Evolutionary conservation across 768 basidiomycete genomes (phyloP), one percentile per base, ranked within the genome.

Genomic region (Zangia roseola): DNA sequence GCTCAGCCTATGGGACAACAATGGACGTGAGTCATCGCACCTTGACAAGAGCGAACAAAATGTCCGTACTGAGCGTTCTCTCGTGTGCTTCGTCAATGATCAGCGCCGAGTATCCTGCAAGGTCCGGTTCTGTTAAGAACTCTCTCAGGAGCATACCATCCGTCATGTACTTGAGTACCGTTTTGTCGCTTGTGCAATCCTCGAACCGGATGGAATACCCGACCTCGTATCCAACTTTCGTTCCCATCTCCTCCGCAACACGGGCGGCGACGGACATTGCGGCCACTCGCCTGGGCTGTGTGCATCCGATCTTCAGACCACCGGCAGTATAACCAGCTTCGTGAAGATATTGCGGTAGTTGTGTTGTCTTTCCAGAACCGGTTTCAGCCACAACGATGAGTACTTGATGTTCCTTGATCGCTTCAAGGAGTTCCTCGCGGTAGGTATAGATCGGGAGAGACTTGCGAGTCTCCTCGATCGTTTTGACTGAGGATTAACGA

Each of bases 61-160:
- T 97, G 73, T 99, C 97, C 59, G 97, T 99, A 75, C 90, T 94
- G 44, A 99, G 77, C 26, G 97, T 98, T 61, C 97, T 76, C 70
- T 99, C 97, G 66, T 99, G 97, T 8, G 97, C 97, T 69, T 99
- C 97, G 67, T 99, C 97, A 60, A 99, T 98, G 60, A 99, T 94
- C 60, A 99, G 73, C 25, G 87, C 91, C 40, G 93, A 86, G 66
- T 98, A 99, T 5, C 91, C 91, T 13, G 92, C 95, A 45, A 99
- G 71, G 72, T 94, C 92, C 0, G 97, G 97, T 68, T 99, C 97
- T 10, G 97, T 98, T 62, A 99, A 72, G 70, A 98, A 98, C 69
- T 98, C 94, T 61, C 97, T 81, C 38, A 98, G 73, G 23, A 99
- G 77, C 97, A 99, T 98, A 28, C 97, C 97, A 63, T 99, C 97